These are phyloP conservation scores for Nymphaea thermarum DNA, from an alignment of 164 flowering plant genomes.

Conservation along the genomic window DNA sequence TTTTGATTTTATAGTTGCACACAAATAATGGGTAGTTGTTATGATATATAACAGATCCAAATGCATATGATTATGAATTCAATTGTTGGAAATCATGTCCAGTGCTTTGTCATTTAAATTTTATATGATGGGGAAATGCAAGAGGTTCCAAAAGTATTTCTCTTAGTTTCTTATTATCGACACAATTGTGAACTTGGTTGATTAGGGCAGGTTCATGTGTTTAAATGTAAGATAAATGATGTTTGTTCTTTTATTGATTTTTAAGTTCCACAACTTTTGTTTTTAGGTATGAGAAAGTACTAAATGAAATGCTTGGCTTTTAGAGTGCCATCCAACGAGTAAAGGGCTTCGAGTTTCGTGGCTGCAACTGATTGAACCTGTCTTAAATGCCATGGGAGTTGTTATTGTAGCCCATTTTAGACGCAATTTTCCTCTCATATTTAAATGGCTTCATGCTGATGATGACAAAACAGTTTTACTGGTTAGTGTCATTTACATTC, in stretches of 20 bases:
- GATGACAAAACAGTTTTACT: slow-evolving; percentile 75
- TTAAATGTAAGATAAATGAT: no score
- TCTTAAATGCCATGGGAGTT: slow-evolving; percentile 56
- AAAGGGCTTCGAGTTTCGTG: slow-evolving; percentile 60
- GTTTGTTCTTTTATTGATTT: no score
- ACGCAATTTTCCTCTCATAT: slow-evolving; percentile 78
- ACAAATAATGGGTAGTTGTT: no score
- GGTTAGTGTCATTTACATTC: slow-evolving; percentile 29
- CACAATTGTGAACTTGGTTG: no score
- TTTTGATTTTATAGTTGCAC: no score
- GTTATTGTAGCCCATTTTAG: slow-evolving; percentile 72
- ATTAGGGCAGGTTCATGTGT: no score
- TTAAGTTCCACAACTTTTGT: background rate
- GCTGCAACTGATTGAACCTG: slow-evolving; percentile 67
- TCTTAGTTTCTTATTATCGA: no score
- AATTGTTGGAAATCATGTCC: no score
- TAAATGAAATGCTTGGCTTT: slow-evolving; percentile 82
- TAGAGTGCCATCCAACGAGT: slow-evolving; percentile 85
- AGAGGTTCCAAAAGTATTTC: background rate
- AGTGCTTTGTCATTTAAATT: no score
- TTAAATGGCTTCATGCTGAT: slow-evolving; percentile 90
- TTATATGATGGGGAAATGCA: no score
- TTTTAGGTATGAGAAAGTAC: slow-evolving; percentile 70
- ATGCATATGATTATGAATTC: no score
- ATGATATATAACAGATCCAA: no score